phyloP scores from a whole-genome alignment of 805 yeast genomes.

The Jamesozyma rosinii region DNA sequence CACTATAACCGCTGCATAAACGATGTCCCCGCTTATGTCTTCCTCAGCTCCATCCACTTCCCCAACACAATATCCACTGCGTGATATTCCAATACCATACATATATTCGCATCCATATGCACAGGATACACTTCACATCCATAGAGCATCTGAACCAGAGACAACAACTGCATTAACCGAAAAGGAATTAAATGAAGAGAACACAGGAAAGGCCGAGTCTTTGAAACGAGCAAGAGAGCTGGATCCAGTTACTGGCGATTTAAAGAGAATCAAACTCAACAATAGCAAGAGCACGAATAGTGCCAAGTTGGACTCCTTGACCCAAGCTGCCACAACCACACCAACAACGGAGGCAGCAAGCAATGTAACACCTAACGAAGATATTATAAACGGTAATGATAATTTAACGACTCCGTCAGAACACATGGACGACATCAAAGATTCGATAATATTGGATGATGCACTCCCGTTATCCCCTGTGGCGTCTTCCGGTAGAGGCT shows the following conservation, averaged over 20 bases:
- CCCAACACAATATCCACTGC: slow-evolving; percentile 19
- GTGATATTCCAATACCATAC: slow-evolving; percentile 22
- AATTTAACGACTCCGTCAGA: neutral
- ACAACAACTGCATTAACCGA: neutral
- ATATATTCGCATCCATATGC: slow-evolving; percentile 2
- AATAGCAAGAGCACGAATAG: neutral
- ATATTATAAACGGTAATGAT: neutral
- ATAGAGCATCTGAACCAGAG: neutral
- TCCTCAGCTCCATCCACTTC: neutral
- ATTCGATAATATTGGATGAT: neutral
- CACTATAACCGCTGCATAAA: too few relatives aligned
- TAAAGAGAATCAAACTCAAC: neutral
- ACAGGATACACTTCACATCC: neutral
- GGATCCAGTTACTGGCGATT: neutral
- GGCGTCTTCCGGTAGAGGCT: slow-evolving; percentile 25
- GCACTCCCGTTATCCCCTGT: slow-evolving; percentile 24
- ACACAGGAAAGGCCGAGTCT: neutral
- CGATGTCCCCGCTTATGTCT: neutral
- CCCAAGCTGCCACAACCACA: neutral
- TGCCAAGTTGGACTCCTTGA: neutral
- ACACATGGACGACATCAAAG: neutral
- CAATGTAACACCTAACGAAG: neutral
- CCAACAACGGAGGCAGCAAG: neutral
- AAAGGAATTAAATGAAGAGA: neutral
- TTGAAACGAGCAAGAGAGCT: slow-evolving; percentile 10